Conservation (phyloP, 345 rosid genomes). For the Rhizophora mangle region DNA sequence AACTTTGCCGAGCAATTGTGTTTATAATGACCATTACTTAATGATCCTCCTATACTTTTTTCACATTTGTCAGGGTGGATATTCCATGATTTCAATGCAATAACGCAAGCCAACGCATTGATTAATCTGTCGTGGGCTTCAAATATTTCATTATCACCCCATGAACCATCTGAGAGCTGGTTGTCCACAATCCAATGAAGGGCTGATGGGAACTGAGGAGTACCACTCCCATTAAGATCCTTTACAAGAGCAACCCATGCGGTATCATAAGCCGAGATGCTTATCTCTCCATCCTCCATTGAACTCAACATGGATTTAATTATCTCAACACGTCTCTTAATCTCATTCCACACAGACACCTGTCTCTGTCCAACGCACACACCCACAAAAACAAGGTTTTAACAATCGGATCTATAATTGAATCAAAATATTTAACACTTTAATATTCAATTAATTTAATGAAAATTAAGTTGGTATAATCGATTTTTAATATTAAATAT, state of each 20-base stretch:
- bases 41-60: slow-evolving; percentile 40
- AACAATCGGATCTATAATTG: no score
- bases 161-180: slow-evolving; percentile 85
- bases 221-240: slow-evolving; percentile 42
- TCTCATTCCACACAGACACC: slow-evolving; percentile 35
- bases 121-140: slow-evolving; percentile 80
- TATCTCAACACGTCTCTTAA: slow-evolving; percentile 38
- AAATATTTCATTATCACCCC: slow-evolving; percentile 73
- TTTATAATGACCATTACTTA: neutral
- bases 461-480: no score
- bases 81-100: slow-evolving; percentile 77
- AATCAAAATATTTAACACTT: no score
- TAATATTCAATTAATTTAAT: no score
- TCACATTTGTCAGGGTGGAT: slow-evolving; percentile 56
- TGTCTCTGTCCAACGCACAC: neutral
- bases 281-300: slow-evolving; percentile 87
- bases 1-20: no score
- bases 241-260: slow-evolving; percentile 94
- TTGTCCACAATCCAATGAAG: slow-evolving; percentile 77
- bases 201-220: slow-evolving; percentile 75
- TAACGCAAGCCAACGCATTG: slow-evolving; percentile 81
- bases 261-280: slow-evolving; percentile 85
- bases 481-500: no score
- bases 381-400: no score
- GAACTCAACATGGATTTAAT: slow-evolving; percentile 52